phyloP scores from a whole-genome alignment of 768 basidiomycete genomes.

The Cubamyces sp. region DNA sequence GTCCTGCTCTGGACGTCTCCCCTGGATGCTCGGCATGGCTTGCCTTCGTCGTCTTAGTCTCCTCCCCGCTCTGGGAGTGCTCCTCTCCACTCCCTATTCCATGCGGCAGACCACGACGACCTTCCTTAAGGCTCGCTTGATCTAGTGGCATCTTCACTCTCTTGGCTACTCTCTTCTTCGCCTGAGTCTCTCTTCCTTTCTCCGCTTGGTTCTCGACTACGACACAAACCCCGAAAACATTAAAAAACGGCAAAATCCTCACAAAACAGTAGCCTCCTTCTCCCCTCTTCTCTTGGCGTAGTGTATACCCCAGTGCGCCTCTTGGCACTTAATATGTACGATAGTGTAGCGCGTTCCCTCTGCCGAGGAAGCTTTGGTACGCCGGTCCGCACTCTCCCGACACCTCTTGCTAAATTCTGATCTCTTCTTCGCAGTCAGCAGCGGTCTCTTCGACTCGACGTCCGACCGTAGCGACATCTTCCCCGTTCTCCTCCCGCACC shows the following conservation, averaged over 20 bases:
- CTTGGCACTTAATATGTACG: background rate
- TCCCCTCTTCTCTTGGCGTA: background rate
- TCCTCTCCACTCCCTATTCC: background rate
- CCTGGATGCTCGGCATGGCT: background rate
- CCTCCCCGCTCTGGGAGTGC: conserved; percentile 1
- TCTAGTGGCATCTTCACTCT: background rate
- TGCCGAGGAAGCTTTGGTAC: too few species aligned
- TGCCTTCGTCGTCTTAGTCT: background rate
- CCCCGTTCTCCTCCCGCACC: too few species aligned
- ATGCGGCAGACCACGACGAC: conserved; percentile 1
- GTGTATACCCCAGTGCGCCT: background rate
- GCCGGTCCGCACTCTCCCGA: too few species aligned
- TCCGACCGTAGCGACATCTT: too few species aligned
- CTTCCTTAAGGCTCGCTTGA: background rate
- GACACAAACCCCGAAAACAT: background rate
- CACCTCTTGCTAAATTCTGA: too few species aligned
- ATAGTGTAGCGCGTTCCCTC: background rate
- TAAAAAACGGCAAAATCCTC: background rate
- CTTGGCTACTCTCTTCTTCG: background rate
- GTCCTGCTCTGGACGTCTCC: too few species aligned
- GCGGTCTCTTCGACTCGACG: too few species aligned
- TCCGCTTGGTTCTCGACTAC: too few species aligned
- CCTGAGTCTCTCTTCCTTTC: background rate
- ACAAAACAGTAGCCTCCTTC: background rate
- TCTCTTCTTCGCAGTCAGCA: too few species aligned